Evolutionary conservation across 768 basidiomycete species (phyloP), one percentile per base, ranked within the genome.

Genomic region (Amanita phalloides): DNA sequence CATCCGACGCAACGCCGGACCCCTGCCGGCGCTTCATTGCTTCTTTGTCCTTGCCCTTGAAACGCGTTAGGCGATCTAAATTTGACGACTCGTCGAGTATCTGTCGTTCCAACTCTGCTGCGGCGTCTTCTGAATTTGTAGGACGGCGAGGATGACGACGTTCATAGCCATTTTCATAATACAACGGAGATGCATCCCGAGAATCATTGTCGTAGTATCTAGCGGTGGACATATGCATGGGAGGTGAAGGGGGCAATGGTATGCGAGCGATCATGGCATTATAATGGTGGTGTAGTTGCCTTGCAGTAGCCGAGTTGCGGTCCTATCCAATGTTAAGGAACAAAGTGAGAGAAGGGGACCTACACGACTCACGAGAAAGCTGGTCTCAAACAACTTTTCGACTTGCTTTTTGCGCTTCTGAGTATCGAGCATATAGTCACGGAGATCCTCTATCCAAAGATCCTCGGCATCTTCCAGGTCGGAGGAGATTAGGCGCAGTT

Each of bases 391-490:
- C 72, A 79, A 86, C 45, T 79, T 75, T 54, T 82, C 82, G 4
- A 90, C 77, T 56, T 86, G 82, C 47, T 76, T 79, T 64, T 81
- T 79, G 46, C 87, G 79, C 61, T 81, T 81, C 60, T 83, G 79
- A 5, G 85, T 86, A 59, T 87, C 82, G 28, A 82, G 61, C 48
- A 79, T 72, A 59, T 90, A 91, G 52, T 79, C 78, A 48, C 74
- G 71, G 13, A 90, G 72, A 60, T 86, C 87, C 23, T 70, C 73
- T 41, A 71, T 67, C 90, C 90, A 91, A 13, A 91, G 61, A 54
- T 90, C 88, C 57, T 77, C 76, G 56, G 82, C 88, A 54, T 90
- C 89, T 26, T 89, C 87, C 55, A 91, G 69, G 71, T 91, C 89
- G 20, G 89, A 90, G 14, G 87, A 86, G 9, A 68, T 65, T 10